Evolutionary conservation across 768 basidiomycete genomes (phyloP).

Genomic region (Panaeolus papilionaceus): DNA sequence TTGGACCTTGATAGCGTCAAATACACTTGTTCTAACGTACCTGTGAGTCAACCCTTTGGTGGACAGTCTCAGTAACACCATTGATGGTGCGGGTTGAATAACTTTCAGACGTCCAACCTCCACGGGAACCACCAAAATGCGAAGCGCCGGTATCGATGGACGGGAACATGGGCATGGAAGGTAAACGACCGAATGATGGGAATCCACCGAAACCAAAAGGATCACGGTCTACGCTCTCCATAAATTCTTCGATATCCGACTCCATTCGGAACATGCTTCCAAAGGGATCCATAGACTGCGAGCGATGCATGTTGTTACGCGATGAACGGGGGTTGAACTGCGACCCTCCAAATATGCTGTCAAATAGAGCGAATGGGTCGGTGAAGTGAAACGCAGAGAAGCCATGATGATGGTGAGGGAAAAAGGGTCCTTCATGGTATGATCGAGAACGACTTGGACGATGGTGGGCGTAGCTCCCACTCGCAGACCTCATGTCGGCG

Average conservation of each 20-base stretch:
- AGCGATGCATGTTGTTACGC: slow-evolving; percentile 3
- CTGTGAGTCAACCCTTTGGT: slow-evolving; percentile 59
- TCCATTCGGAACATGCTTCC: slow-evolving; percentile 41
- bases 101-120: slow-evolving; percentile 59
- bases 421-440: slow-evolving; percentile 42
- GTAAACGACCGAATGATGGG: slow-evolving; percentile 26
- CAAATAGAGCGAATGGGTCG: slow-evolving; percentile 79
- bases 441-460: slow-evolving; percentile 3
- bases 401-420: slow-evolving; percentile 33
- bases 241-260: slow-evolving; percentile 37
- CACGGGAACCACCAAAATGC: slow-evolving; percentile 32
- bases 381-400: slow-evolving; percentile 59
- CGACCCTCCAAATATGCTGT: slow-evolving; percentile 66
- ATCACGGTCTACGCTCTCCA: slow-evolving; percentile 39
- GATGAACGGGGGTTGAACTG: slow-evolving; percentile 23
- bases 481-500: slow-evolving; percentile 17
- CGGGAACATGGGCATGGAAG: slow-evolving; percentile 32
- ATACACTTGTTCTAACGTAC: slow-evolving; percentile 45
- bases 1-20: slow-evolving; percentile 16
- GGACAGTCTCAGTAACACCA: slow-evolving; percentile 68
- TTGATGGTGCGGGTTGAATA: slow-evolving; percentile 64
- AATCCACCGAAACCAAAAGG: slow-evolving; percentile 37
- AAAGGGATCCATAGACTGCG: slow-evolving; percentile 35
- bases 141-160: slow-evolving; percentile 32
- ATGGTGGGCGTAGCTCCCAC: slow-evolving; percentile 27